Conservation (phyloP, 768 basidiomycete species). For the Podaxis sp. region DNA sequence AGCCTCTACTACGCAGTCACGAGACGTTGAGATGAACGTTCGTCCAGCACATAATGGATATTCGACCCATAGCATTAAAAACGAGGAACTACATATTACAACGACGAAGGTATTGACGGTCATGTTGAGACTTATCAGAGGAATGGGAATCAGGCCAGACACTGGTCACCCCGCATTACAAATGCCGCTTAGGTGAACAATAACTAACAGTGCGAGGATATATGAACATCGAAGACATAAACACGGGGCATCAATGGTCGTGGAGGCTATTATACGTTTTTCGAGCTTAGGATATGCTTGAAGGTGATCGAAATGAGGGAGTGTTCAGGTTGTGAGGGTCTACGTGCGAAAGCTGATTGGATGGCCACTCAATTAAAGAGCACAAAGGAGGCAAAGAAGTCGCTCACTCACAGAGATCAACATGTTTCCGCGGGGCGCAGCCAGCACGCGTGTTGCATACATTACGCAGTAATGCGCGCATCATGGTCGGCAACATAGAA, state of each 20-base stretch:
- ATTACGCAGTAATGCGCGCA: conserved; percentile 2
- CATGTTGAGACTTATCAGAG: conserved; percentile 17
- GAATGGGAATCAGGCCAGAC: conserved; percentile 21
- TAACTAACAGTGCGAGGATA: conserved; percentile 12
- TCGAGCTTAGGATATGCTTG: conserved; percentile 5
- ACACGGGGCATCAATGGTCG: conserved; percentile 8
- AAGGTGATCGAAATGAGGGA: not conserved
- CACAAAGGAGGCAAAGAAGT: not conserved
- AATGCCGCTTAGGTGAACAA: conserved; percentile 4
- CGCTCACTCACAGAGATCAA: not conserved
- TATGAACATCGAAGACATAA: conserved; percentile 13
- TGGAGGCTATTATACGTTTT: conserved; percentile 9
- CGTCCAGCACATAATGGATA: not conserved
- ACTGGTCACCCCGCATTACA: conserved; percentile 3
- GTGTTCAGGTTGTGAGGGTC: conserved; percentile 4
- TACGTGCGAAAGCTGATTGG: conserved; percentile 13
- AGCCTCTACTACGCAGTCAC: not conserved
- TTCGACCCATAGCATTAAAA: conserved; percentile 13
- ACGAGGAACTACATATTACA: conserved; percentile 26
- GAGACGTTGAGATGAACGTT: not conserved
- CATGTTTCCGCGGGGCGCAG: conserved; percentile 21
- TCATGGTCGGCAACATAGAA: conserved; percentile 71
- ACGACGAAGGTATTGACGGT: conserved; percentile 16
- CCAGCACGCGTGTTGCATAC: conserved; percentile 29
- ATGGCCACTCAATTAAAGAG: not conserved